Percentiles rank a stretch among this genome's conserved stretches.
Conservation (phyloP, 2,329 filamentous ascomycete genomes). For the Xylaria hypoxylon region DNA sequence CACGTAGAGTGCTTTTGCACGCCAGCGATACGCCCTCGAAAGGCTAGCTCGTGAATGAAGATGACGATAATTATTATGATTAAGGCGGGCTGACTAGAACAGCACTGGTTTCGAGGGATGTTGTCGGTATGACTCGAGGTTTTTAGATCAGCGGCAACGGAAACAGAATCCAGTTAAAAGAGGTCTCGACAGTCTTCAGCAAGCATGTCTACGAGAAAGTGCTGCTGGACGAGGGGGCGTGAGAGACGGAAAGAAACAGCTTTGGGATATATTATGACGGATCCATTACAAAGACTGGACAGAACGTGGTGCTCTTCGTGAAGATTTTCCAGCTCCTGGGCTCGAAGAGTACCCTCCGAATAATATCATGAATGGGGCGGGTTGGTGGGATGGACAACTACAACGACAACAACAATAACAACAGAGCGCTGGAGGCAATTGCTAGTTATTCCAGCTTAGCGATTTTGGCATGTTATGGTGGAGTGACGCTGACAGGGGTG, state of each 20-base stretch:
- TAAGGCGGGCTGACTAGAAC: slow-evolving; percentile 29
- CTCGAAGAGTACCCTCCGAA: slow-evolving; percentile 39
- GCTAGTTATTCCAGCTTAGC: slow-evolving; percentile 41
- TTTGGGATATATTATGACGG: slow-evolving; percentile 31
- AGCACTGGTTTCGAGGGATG: slow-evolving; percentile 23
- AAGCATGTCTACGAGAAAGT: slow-evolving; percentile 37
- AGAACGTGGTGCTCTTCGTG: slow-evolving; percentile 30
- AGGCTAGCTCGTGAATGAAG: slow-evolving; percentile 7
- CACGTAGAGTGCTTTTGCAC: slow-evolving; percentile 18
- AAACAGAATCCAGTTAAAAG: slow-evolving; percentile 22
- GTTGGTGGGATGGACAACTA: slow-evolving; percentile 39
- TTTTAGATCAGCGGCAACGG: slow-evolving; percentile 16
- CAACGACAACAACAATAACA: slow-evolving; percentile 38
- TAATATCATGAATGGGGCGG: slow-evolving; percentile 43
- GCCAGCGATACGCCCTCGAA: slow-evolving; percentile 7
- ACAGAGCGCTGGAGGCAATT: slow-evolving; percentile 36
- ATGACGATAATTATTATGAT: slow-evolving; percentile 32
- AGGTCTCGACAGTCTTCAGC: slow-evolving; percentile 28
- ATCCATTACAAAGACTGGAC: slow-evolving; percentile 36
- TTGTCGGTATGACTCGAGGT: slow-evolving; percentile 3
- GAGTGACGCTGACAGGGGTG: slow-evolving; percentile 45
- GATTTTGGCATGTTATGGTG: slow-evolving; percentile 57
- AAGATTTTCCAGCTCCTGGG: slow-evolving; percentile 42
- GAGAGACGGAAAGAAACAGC: slow-evolving; percentile 28
- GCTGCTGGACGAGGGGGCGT: slow-evolving; percentile 27